These are phyloP conservation scores for Canavalia ensiformis DNA, from an alignment of 306 rosid genomes.

Conservation along the genomic window DNA sequence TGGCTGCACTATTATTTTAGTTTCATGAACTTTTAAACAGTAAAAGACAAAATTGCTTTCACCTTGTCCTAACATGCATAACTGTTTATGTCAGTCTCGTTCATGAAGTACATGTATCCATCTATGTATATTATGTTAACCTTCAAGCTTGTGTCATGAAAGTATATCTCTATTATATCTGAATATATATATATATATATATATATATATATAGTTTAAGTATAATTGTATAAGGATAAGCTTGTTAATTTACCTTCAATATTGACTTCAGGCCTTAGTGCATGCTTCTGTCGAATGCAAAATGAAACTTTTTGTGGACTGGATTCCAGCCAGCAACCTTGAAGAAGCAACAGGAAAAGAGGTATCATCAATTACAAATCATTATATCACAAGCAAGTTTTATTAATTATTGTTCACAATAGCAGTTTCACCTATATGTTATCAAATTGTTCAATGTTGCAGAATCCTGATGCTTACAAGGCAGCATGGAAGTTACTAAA, in stretches of 20 bases:
- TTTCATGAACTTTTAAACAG: not conserved
- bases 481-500: constrained; percentile 86
- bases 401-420: constrained; percentile 20
- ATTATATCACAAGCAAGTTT: not conserved
- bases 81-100: constrained; percentile 4
- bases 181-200: too few species aligned
- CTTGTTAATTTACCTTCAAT: constrained; percentile 10
- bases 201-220: constrained; percentile 3
- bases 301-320: constrained; percentile 77
- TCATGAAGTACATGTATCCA: constrained; percentile 14
- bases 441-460: constrained; percentile 47
- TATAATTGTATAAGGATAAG: constrained; percentile 12
- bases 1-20: not conserved
- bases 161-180: not conserved
- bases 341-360: constrained; percentile 69
- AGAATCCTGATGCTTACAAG: constrained; percentile 75
- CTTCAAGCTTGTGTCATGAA: not conserved
- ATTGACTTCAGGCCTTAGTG: constrained; percentile 71
- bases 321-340: constrained; percentile 80
- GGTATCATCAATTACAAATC: constrained; percentile 56
- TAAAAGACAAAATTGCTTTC: not conserved
- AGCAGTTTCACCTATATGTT: constrained; percentile 22
- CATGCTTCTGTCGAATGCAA: constrained; percentile 80
- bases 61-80: constrained; percentile 9
- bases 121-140: constrained; percentile 1